A percentile compares a stretch with the other conserved stretches of the same genome.
These are phyloP conservation scores for Hordeum vulgare DNA, from an alignment of 176 grass and related monocot genomes.

Conservation along the genomic window DNA sequence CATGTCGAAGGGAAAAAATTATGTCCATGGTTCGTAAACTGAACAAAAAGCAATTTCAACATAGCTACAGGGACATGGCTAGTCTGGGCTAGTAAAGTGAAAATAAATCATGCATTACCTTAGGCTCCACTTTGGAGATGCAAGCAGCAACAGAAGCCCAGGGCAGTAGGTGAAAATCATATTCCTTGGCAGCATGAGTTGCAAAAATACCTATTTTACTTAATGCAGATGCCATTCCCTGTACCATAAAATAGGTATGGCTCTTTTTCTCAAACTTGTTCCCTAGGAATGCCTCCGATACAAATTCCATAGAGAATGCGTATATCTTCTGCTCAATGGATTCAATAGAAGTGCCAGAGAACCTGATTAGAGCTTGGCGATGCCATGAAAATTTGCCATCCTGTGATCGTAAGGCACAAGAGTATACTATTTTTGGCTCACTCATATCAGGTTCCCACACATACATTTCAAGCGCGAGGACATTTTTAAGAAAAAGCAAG, in stretches of 20 bases:
- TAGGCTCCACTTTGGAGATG: slow-evolving; percentile 44
- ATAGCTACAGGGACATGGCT: background rate
- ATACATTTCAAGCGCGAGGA: slow-evolving; percentile 83
- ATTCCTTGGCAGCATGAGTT: slow-evolving; percentile 75
- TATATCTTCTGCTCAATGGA: slow-evolving; percentile 49
- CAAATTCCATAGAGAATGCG: slow-evolving; percentile 65
- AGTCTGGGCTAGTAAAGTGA: background rate
- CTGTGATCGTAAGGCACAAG: slow-evolving; percentile 56
- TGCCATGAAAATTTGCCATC: slow-evolving; percentile 61
- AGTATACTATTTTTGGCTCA: slow-evolving; percentile 67
- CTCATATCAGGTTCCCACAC: slow-evolving; percentile 64
- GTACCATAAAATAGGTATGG: slow-evolving; percentile 68
- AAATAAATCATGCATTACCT: slow-evolving; percentile 45
- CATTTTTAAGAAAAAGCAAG: slow-evolving; percentile 91
- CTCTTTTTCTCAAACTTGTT: slow-evolving; percentile 56
- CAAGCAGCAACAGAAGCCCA: slow-evolving; percentile 97
- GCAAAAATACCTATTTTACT: slow-evolving; percentile 87
- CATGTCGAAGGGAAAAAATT: background rate
- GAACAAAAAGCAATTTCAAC: background rate
- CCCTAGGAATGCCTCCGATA: slow-evolving; percentile 53
- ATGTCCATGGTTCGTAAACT: background rate
- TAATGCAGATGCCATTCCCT: slow-evolving; percentile 72
- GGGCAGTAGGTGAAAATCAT: slow-evolving; percentile 82
- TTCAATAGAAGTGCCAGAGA: slow-evolving; percentile 44
- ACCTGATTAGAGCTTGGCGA: slow-evolving; percentile 72